These are phyloP conservation scores for Botrytis fabae DNA, from an alignment of 2,329 filamentous ascomycete species.

Conservation along the genomic window DNA sequence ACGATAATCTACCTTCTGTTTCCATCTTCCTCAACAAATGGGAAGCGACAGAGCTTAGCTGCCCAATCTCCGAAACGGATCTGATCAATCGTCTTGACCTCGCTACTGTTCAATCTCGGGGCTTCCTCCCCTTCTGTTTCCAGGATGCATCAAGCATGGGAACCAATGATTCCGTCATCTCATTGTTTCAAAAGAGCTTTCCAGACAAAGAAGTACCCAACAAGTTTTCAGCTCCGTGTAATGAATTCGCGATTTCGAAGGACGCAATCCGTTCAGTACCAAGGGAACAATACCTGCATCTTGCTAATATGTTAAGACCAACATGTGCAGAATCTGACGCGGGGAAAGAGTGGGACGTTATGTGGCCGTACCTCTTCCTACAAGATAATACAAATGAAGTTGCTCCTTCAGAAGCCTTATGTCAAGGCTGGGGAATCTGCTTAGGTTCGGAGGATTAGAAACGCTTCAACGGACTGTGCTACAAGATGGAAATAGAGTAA, in stretches of 20 bases:
- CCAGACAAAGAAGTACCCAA: not conserved
- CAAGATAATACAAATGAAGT: not conserved
- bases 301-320: not conserved
- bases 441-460: not conserved
- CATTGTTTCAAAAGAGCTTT: constrained; percentile 6
- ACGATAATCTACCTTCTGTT: not conserved
- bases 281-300: constrained; percentile 2
- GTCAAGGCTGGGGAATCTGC: constrained; percentile 7
- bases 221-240: not conserved
- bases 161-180: not conserved
- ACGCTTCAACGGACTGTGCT: not conserved
- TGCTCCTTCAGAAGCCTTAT: not conserved
- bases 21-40: not conserved
- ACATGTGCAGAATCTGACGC: not conserved
- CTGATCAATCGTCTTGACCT: constrained; percentile 3
- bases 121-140: constrained; percentile 10
- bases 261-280: not conserved
- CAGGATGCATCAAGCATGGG: not conserved
- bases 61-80: not conserved
- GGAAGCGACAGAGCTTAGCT: not conserved
- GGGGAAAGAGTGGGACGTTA: not conserved
- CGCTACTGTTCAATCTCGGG: not conserved
- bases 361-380: constrained; percentile 10
- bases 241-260: constrained; percentile 2
- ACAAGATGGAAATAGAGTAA: not conserved